Evolutionary conservation across 768 basidiomycete genomes (phyloP), one percentile per base, ranked within the genome.

Genomic region (Exidia glandulosa): DNA sequence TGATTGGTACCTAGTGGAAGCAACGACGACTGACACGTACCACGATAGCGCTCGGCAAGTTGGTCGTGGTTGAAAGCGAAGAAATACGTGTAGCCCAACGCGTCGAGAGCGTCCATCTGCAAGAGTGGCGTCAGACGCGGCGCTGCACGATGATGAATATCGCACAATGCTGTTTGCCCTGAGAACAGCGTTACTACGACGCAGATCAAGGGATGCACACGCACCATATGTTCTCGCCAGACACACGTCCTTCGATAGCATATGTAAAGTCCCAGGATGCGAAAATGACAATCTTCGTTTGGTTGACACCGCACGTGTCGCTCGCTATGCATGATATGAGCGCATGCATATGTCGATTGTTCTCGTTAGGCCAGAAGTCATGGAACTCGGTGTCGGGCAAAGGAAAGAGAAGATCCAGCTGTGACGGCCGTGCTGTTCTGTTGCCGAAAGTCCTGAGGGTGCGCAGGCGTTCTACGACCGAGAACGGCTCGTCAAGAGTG

Each of bases 151-250:
- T 13, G 50, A 54, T 12, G 23, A 23, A 23, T 19, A n/a, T n/a
- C 2, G 48, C 19, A 54, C 50, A 54, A 54, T 19, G 30, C 50
- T 54, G 50, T 54, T 54, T 4, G 50, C 50, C 50, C 50, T 54
- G 50, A 23, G 2, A 6, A 31, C 50, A 54, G 25, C 25, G 41
- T 45, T 6, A 19, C 7, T 14, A 12, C 16, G 41, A 45, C 10
- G 16, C 6, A 32, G 5, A 34, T 30, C 31, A n/a, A n/a, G n/a
- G n/a, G n/a, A n/a, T n/a, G n/a, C n/a, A n/a, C n/a, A 41, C 57
- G 9, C 19, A 59, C 58, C 58, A 59, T 23, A 59, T 50, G 32
- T 59, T 45, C 23, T 59, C 58, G 7, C 58, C 58, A 31, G 45
- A 48, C 29, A 52, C n/a, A 6, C 23, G 5, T 4, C 58, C 58